phyloP scores from a whole-genome alignment of 2,329 filamentous ascomycete species.

The Cordyceps cicadae region DNA sequence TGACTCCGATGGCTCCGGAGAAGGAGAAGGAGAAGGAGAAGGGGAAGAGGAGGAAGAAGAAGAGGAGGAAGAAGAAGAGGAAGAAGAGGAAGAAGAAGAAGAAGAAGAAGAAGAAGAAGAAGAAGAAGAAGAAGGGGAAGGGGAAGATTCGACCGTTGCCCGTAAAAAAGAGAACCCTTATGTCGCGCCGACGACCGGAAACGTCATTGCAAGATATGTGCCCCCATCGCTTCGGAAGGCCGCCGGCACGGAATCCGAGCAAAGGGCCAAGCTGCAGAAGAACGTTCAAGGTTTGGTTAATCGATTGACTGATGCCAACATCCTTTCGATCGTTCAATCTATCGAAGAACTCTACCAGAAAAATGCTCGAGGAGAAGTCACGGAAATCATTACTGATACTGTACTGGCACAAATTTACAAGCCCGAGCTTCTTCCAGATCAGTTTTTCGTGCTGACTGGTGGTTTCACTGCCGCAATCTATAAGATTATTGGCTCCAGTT shows the following conservation, averaged over 20 bases:
- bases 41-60: constrained; percentile 23
- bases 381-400: constrained; percentile 67
- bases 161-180: constrained; percentile 75
- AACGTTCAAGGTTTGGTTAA: constrained; percentile 87
- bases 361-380: constrained; percentile 82
- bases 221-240: constrained; percentile 72
- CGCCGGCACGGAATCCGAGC: constrained; percentile 56
- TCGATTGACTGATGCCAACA: constrained; percentile 82
- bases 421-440: constrained; percentile 69
- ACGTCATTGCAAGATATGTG: constrained; percentile 63
- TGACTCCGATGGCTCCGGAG: constrained; percentile 28
- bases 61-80: constrained; percentile 19
- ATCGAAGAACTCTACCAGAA: constrained; percentile 76
- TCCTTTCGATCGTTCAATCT: constrained; percentile 74
- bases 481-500: constrained; percentile 78
- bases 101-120: constrained; percentile 24
- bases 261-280: constrained; percentile 60
- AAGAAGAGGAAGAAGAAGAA: constrained; percentile 20
- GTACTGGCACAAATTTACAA: constrained; percentile 75
- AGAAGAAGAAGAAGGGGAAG: constrained; percentile 19
- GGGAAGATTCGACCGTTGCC: constrained; percentile 28
- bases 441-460: constrained; percentile 82
- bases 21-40: constrained; percentile 21
- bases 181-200: constrained; percentile 55
- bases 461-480: constrained; percentile 85